Evolutionary conservation across 2,329 filamentous ascomycete genomes (phyloP).

Genomic region (Epichloe baconii): DNA sequence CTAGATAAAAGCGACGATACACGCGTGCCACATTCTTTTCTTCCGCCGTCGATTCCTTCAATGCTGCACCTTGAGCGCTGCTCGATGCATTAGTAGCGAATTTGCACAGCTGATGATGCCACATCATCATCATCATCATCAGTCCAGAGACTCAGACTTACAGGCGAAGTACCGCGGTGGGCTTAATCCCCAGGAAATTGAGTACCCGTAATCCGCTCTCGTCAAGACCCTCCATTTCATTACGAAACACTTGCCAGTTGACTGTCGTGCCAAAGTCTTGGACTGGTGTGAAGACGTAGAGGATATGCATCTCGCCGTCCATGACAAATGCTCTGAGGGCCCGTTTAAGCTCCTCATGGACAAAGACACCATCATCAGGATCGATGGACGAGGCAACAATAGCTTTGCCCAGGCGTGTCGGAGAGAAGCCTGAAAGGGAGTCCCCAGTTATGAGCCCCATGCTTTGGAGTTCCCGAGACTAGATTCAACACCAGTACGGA

Average conservation of each 20-base stretch:
- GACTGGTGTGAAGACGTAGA: slow-evolving; percentile 66
- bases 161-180: slow-evolving; percentile 53
- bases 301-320: slow-evolving; percentile 68
- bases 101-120: slow-evolving; percentile 7
- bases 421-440: slow-evolving; percentile 36
- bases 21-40: slow-evolving; percentile 49
- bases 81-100: background rate
- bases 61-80: slow-evolving; percentile 52
- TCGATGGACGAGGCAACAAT: slow-evolving; percentile 61
- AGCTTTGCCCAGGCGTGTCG: slow-evolving; percentile 55
- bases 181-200: slow-evolving; percentile 54
- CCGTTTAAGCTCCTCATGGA: slow-evolving; percentile 53
- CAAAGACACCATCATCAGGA: slow-evolving; percentile 62
- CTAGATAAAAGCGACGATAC: slow-evolving; percentile 61
- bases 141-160: slow-evolving; percentile 21
- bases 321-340: slow-evolving; percentile 63
- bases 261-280: slow-evolving; percentile 43
- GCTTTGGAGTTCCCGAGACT: slow-evolving; percentile 45
- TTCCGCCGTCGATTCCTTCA: slow-evolving; percentile 48
- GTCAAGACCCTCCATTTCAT: slow-evolving; percentile 56
- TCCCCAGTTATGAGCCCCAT: slow-evolving; percentile 42
- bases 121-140: background rate
- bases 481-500: slow-evolving; percentile 40
- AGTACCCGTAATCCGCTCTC: slow-evolving; percentile 60
- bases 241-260: slow-evolving; percentile 61